phyloP scores from a whole-genome alignment of 2,329 filamentous ascomycete species.

The Cercospora zeae-maydis region DNA sequence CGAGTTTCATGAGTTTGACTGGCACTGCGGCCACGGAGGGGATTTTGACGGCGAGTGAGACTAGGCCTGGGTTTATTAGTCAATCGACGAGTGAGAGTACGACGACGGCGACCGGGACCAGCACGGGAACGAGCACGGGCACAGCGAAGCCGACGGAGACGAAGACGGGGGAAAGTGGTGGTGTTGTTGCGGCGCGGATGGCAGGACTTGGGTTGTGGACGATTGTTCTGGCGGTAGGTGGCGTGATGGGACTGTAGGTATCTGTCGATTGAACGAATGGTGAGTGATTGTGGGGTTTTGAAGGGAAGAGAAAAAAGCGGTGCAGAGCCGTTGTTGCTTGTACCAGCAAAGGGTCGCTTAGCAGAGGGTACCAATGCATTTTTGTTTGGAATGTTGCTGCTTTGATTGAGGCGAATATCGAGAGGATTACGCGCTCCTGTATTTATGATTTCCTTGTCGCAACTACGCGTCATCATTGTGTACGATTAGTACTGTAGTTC shows the following conservation, averaged over 20 bases:
- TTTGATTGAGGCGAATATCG: too few species aligned
- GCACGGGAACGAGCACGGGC: not conserved
- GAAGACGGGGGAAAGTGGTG: not conserved
- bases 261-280: too few species aligned
- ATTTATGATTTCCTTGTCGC: too few species aligned
- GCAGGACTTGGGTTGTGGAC: not conserved
- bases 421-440: too few species aligned
- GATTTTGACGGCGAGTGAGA: conserved; percentile 11
- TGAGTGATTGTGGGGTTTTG: too few species aligned
- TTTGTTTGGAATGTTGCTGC: too few species aligned
- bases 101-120: not conserved
- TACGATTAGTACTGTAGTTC: too few species aligned
- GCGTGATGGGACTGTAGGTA: not conserved
- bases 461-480: too few species aligned
- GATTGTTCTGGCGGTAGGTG: not conserved
- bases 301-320: too few species aligned
- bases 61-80: not conserved
- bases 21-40: not conserved
- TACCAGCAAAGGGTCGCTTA: too few species aligned
- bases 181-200: not conserved
- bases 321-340: too few species aligned
- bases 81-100: not conserved
- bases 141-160: not conserved
- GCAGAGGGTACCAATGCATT: too few species aligned
- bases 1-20: not conserved